A percentile compares a stretch with the other conserved stretches of the same genome.
Conservation (phyloP, 73 alveolate species). For the Tetrahymena elliotti region DNA sequence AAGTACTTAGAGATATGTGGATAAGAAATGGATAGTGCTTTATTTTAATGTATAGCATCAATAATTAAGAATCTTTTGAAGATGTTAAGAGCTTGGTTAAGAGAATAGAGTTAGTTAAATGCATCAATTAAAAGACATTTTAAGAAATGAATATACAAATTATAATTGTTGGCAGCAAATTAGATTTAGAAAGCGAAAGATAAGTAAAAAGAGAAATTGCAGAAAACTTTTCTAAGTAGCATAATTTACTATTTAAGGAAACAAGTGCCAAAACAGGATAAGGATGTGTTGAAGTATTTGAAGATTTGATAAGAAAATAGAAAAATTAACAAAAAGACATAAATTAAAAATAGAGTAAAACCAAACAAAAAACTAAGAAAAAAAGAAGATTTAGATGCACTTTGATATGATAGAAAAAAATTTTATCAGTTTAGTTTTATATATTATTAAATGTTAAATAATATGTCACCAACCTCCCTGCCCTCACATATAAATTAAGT, state of each 20-base stretch:
- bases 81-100: background rate
- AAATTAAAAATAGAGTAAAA: background rate
- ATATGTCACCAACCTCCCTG: too few species aligned
- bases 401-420: background rate
- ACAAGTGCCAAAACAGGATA: background rate
- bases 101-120: background rate
- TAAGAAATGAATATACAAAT: background rate
- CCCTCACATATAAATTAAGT: too few species aligned
- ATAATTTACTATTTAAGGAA: background rate
- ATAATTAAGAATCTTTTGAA: background rate
- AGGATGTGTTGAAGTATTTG: background rate
- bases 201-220: background rate
- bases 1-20: background rate
- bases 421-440: background rate
- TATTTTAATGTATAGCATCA: background rate
- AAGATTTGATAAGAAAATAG: background rate
- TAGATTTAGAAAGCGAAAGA: background rate
- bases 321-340: background rate
- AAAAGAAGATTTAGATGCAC: background rate
- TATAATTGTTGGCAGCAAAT: background rate
- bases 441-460: background rate
- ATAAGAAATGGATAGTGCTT: background rate
- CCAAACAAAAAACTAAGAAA: background rate
- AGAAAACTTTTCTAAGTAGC: background rate
- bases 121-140: background rate